phyloP scores from a whole-genome alignment of 2,329 filamentous ascomycete genomes.

The Aspergillaceae sp. region DNA sequence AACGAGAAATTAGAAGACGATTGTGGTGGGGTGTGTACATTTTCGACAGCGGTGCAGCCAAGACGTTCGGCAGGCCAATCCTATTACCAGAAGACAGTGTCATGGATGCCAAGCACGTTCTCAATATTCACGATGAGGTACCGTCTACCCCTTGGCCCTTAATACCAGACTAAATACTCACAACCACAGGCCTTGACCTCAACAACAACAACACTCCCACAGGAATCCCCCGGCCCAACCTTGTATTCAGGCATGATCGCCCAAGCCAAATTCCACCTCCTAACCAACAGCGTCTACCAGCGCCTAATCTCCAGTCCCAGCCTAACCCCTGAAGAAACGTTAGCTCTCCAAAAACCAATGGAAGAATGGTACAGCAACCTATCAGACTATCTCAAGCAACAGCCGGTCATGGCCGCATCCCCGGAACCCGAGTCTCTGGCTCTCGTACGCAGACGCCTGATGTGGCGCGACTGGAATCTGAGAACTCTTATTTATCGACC shows the following conservation, averaged over 20 bases:
- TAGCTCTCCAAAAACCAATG: constrained; percentile 34
- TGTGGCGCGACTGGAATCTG: constrained; percentile 39
- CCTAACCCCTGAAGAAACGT: constrained; percentile 34
- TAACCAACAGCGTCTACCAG: constrained; percentile 38
- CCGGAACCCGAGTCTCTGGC: constrained; percentile 29
- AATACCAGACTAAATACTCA: neutral
- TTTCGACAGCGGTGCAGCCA: constrained; percentile 43
- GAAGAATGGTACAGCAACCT: constrained; percentile 36
- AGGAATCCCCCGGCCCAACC: constrained; percentile 31
- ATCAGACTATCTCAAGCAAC: constrained; percentile 34
- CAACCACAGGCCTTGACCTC: constrained; percentile 24
- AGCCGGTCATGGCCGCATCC: constrained; percentile 17
- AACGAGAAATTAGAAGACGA: constrained; percentile 34
- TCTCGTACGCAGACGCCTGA: constrained; percentile 31
- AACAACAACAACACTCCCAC: constrained; percentile 28
- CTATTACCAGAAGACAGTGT: constrained; percentile 37
- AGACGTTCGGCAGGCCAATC: constrained; percentile 44
- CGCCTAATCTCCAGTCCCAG: constrained; percentile 37
- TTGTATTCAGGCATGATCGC: constrained; percentile 37
- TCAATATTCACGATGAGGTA: constrained; percentile 38
- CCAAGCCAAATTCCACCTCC: constrained; percentile 36
- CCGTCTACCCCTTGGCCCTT: no score
- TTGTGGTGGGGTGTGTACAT: constrained; percentile 39
- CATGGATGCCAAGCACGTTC: constrained; percentile 37
- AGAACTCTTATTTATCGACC: constrained; percentile 38